Evolutionary conservation across 2,329 filamentous ascomycete genomes (phyloP), one percentile per base, ranked within the genome.

Genomic region (Trichoderma pleuroti): DNA sequence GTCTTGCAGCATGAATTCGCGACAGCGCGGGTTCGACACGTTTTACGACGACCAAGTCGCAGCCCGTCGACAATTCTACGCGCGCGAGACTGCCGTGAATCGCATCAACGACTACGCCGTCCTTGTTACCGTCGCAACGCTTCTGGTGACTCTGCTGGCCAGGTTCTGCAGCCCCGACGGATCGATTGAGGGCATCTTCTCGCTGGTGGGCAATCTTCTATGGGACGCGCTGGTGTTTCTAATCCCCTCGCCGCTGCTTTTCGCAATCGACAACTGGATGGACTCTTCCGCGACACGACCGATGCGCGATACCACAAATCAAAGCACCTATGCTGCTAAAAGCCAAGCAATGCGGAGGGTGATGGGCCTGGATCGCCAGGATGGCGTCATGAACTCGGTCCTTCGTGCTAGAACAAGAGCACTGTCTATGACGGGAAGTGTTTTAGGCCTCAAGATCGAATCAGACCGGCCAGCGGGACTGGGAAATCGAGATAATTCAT

Each of bases 401-500:
- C 86, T 89, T 49, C 84, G 87, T 74, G 88, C 85, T 4, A 85
- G 89, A 39, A 86, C 86, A 70, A 86, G 86, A 69, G 85, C 86
- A 24, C 78, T 90, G 49, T 86, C 84, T 14, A 78, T 91, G 60
- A 87, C 86, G 1, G 84, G 81, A 52, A 81, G 77, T 68, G 78
- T 82, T 42, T 75, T 83, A 67, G 77, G 79, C 30, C 73, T 81
- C 28, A 85, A 83, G 73, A 74, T 76, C 28, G 79, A 79, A 28
- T 76, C 80, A 28, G 82, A 85, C 57, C 80, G 81, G 36, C 92
- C 85, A 63, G 86, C 84, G 2, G 96, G 96, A 0, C 83, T 98
- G 67, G 93, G 93, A 11, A 99, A 99, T 79, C 91, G 90, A 83
- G 93, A 97, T 82, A 97, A 98, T 79, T 97, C 94, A 1, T 98